Evolutionary conservation across 1,284 basidiomycete genomes (phyloP).

Genomic region (Grifola frondosa): DNA sequence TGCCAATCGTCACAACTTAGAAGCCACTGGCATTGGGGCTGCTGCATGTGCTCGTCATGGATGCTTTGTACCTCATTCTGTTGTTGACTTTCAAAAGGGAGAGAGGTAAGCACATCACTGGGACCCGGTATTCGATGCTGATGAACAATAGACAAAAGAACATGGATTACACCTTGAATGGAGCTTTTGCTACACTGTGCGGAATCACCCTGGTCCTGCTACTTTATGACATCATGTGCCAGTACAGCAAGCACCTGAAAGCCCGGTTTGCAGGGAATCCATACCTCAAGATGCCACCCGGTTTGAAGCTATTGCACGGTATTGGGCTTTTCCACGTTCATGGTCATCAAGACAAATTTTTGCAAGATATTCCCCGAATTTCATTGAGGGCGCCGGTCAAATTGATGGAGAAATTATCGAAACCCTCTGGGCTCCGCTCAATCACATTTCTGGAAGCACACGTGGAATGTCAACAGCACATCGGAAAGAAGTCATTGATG

Average conservation of each 20-base stretch:
- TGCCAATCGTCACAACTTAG: conserved; percentile 1
- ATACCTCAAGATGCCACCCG: neutral
- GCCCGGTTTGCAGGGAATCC: neutral
- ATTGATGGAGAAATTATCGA: conserved; percentile 23
- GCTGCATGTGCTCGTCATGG: conserved; percentile 20
- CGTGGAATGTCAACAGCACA: conserved; percentile 14
- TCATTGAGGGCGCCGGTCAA: conserved; percentile 17
- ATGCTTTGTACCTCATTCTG: conserved; percentile 16
- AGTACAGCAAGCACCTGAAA: neutral
- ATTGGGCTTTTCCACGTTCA: conserved; percentile 21
- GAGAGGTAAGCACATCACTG: conserved; percentile 13
- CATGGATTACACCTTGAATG: conserved; percentile 21
- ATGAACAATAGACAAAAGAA: conserved; percentile 16
- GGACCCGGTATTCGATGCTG: too few relatives aligned
- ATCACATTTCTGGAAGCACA: conserved; percentile 15
- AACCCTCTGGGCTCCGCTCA: conserved; percentile 20
- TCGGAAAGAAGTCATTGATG: conserved; percentile 20
- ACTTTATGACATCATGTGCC: conserved; percentile 6
- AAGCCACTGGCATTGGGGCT: conserved; percentile 17
- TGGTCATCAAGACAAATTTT: conserved; percentile 16
- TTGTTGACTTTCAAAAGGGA: conserved; percentile 22
- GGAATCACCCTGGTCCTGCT: neutral
- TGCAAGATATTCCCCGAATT: conserved; percentile 15
- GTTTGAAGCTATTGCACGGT: neutral
- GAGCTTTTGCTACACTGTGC: neutral